A percentile compares a stretch with the other conserved stretches of the same genome.
Evolutionary conservation across 176 grass and related monocot species (phyloP).

Genomic region (Bolboschoenus planiculmis): DNA sequence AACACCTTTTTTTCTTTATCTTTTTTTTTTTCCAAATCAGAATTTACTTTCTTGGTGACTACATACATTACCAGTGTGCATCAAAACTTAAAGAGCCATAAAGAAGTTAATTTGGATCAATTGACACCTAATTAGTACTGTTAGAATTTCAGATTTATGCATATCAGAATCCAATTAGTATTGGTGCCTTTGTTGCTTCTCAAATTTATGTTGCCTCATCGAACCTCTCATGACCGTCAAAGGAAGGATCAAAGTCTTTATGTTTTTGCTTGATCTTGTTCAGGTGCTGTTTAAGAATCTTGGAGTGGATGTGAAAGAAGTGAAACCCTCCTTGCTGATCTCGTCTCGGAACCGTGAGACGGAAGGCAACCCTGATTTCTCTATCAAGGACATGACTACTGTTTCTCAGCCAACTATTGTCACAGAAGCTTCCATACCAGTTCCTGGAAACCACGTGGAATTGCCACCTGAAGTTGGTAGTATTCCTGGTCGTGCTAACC

Average conservation of each 20-base stretch:
- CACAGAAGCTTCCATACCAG: constrained; percentile 43
- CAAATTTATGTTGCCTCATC: background rate
- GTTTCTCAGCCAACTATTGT: constrained; percentile 48
- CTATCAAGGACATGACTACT: constrained; percentile 71
- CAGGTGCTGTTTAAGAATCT: constrained; percentile 98
- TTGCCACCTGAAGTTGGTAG: constrained; percentile 69
- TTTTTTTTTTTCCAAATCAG: constrained; percentile 8
- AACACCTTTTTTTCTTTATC: background rate
- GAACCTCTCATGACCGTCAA: background rate
- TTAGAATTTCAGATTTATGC: constrained; percentile 15
- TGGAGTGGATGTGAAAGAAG: constrained; percentile 92
- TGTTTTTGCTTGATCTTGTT: constrained; percentile 5
- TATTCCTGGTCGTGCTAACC: constrained; percentile 40
- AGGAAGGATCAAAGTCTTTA: background rate
- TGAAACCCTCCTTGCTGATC: constrained; percentile 79
- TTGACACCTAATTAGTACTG: background rate
- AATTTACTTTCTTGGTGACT: background rate
- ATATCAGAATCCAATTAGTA: constrained; percentile 11
- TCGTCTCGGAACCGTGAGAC: constrained; percentile 66
- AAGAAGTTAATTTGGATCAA: background rate
- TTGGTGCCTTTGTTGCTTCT: background rate
- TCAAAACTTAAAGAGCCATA: background rate
- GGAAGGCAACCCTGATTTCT: constrained; percentile 95
- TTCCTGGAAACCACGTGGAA: constrained; percentile 56
- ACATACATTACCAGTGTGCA: background rate